These are phyloP conservation scores for Davidsoniella neocaledoniae DNA, from an alignment of 2,329 filamentous ascomycete species.

Conservation along the genomic window DNA sequence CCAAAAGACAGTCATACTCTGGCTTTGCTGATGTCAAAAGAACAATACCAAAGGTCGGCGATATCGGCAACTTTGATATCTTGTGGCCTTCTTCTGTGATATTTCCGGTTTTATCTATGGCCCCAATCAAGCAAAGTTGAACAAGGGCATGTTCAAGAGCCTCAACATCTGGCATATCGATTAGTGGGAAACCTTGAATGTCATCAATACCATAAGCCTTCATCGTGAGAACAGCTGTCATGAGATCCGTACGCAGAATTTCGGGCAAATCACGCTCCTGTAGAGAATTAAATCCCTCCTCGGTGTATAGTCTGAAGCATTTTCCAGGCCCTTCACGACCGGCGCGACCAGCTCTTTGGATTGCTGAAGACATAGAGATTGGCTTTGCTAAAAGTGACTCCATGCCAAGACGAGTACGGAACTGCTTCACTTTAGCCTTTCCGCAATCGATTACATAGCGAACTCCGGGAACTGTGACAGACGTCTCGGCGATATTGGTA, in stretches of 20 bases:
- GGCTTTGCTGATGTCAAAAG: slow-evolving; percentile 61
- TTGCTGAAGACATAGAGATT: slow-evolving; percentile 83
- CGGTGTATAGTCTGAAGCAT: slow-evolving; percentile 78
- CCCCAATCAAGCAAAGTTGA: slow-evolving; percentile 63
- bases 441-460: slow-evolving; percentile 83
- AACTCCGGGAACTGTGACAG: slow-evolving; percentile 86
- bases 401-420: slow-evolving; percentile 65
- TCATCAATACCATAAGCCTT: slow-evolving; percentile 79
- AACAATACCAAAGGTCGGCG: slow-evolving; percentile 65
- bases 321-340: slow-evolving; percentile 83
- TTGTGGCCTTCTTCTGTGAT: slow-evolving; percentile 60
- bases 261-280: slow-evolving; percentile 68
- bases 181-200: slow-evolving; percentile 65
- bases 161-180: slow-evolving; percentile 64
- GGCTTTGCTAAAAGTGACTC: slow-evolving; percentile 82
- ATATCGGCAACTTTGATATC: slow-evolving; percentile 70
- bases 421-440: slow-evolving; percentile 89
- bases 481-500: slow-evolving; percentile 98
- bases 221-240: slow-evolving; percentile 78
- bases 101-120: slow-evolving; percentile 51
- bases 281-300: slow-evolving; percentile 53
- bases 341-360: slow-evolving; percentile 80
- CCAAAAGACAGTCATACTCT: slow-evolving; percentile 55
- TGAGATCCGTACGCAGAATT: slow-evolving; percentile 77
- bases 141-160: slow-evolving; percentile 67